Percentiles rank a stretch among this genome's conserved stretches.
Evolutionary conservation across 371 early-diverging fungal genomes (phyloP).

Genomic region (Mortierella sp.): DNA sequence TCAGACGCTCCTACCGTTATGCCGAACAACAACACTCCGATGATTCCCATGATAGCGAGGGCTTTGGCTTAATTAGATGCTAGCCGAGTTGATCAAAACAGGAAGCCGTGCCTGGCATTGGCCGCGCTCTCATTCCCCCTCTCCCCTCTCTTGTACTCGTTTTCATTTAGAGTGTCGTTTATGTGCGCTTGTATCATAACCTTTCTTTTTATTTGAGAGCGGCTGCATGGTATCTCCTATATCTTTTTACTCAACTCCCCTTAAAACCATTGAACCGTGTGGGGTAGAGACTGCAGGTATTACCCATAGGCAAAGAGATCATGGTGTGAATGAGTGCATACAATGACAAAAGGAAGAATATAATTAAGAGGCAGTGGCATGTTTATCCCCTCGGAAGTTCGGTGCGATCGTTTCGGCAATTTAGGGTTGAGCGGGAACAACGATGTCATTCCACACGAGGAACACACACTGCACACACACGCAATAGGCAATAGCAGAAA

Average conservation of each 20-base stretch:
- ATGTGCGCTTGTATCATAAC: neutral
- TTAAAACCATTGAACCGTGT: neutral
- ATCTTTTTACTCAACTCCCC: neutral
- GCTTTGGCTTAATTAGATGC: neutral
- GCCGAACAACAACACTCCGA: conserved; percentile 1
- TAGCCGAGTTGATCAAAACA: conserved; percentile 9
- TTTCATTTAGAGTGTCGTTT: neutral
- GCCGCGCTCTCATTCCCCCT: neutral
- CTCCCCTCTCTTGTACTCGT: neutral
- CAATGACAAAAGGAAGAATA: neutral
- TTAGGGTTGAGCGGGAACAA: neutral
- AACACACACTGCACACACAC: neutral
- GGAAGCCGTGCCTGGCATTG: conserved; percentile 6
- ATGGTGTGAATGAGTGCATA: neutral
- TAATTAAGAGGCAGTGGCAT: neutral
- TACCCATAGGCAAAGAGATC: neutral
- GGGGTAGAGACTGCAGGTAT: neutral
- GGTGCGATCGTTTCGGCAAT: neutral
- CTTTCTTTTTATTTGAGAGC: neutral
- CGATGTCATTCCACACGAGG: neutral
- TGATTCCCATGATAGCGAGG: conserved; percentile 6
- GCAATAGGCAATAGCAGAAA: neutral
- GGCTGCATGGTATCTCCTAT: neutral
- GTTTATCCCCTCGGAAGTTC: neutral
- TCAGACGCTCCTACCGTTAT: neutral